Evolutionary conservation across 306 rosid genomes (phyloP).

Genomic region (Sesbania bispinosa): DNA sequence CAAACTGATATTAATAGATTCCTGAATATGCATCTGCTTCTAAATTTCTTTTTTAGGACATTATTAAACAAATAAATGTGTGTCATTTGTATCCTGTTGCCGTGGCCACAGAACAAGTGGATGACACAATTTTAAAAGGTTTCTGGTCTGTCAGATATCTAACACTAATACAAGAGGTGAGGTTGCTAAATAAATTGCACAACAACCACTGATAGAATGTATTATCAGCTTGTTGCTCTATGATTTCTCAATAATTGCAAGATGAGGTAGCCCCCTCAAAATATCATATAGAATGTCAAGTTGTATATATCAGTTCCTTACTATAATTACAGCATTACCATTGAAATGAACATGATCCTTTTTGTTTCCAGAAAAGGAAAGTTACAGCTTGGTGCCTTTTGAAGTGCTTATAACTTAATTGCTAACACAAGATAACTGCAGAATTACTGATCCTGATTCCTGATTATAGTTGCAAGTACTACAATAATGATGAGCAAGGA

Average conservation of each 20-base stretch:
- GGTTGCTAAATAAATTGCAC: conserved; percentile 10
- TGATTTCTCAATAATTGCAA: conserved; percentile 31
- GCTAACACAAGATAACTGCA: neutral
- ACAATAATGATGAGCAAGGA: conserved; percentile 9
- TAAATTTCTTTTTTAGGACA: conserved; percentile 8
- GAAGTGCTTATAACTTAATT: neutral
- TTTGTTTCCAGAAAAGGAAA: conserved; percentile 6
- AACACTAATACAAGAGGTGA: neutral
- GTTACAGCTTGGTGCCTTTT: neutral
- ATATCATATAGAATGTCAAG: neutral
- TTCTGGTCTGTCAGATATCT: conserved; percentile 14
- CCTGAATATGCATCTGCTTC: conserved; percentile 23
- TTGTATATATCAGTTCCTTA: neutral
- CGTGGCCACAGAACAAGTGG: conserved; percentile 16
- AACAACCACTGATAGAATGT: conserved; percentile 18
- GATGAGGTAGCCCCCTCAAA: neutral
- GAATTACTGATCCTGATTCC: neutral
- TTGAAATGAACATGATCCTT: conserved; percentile 6
- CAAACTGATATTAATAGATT: conserved; percentile 15
- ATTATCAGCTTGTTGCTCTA: conserved; percentile 1
- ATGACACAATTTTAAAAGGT: conserved; percentile 15
- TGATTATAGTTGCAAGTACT: conserved; percentile 16
- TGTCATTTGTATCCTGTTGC: conserved; percentile 15
- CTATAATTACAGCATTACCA: neutral
- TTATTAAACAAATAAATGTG: conserved; percentile 20